Percentiles rank a stretch among this genome's conserved stretches.
phyloP scores from a whole-genome alignment of 2,329 filamentous ascomycete species.

The Colletotrichum sp. region DNA sequence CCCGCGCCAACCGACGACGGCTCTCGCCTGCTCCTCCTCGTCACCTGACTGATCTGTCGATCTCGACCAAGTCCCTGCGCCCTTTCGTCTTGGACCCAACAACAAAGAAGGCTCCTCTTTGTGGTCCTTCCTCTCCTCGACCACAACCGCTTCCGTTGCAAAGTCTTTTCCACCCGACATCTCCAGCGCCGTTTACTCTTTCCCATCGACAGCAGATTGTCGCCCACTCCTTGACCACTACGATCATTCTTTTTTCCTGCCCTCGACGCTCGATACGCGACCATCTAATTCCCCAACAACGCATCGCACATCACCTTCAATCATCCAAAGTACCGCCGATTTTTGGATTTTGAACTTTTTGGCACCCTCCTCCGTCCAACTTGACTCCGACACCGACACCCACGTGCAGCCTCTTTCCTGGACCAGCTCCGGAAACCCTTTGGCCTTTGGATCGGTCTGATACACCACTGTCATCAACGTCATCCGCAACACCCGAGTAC shows the following conservation, averaged over 20 bases:
- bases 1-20: background rate
- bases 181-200: slow-evolving; percentile 1
- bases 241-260: slow-evolving; percentile 19
- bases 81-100: background rate
- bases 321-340: slow-evolving; percentile 23
- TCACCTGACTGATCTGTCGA: background rate
- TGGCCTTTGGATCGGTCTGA: slow-evolving; percentile 8
- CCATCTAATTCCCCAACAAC: slow-evolving; percentile 7
- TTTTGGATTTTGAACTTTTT: slow-evolving; percentile 31
- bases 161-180: background rate
- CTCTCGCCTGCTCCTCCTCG: background rate
- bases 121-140: background rate
- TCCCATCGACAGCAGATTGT: slow-evolving; percentile 3
- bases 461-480: background rate
- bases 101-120: slow-evolving; percentile 13
- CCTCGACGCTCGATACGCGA: slow-evolving; percentile 18
- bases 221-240: slow-evolving; percentile 10
- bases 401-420: background rate
- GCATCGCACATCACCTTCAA: background rate
- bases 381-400: slow-evolving; percentile 12
- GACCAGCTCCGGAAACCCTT: slow-evolving; percentile 9
- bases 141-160: background rate
- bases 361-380: slow-evolving; percentile 34
- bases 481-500: slow-evolving; percentile 1
- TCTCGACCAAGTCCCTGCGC: background rate